Base-by-base conservation (phyloP, 495 filamentous ascomycete genomes). In the Aspergillus nidulans region DNA sequence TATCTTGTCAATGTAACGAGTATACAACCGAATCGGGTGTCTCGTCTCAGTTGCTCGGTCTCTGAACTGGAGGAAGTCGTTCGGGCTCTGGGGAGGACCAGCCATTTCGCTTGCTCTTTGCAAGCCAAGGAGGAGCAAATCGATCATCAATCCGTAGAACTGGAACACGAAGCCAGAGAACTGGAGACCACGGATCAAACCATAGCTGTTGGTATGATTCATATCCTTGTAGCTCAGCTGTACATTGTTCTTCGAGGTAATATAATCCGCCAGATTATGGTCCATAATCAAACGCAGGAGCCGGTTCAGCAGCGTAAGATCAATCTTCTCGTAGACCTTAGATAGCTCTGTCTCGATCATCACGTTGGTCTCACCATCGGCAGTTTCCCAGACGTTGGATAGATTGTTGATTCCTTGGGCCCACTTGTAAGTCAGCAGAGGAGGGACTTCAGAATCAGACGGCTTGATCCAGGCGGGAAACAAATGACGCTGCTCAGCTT, bases 391-490 rank as follows among this genome's bases (percentile, higher is more conserved):
- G 30, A 99, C 95, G 60, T 90, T 90, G 65, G 88, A 85, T n/a
- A 99, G 78, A 63, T 99, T 99, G 78, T 99, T 99, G 77, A 99
- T 97, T 49, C 94, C 95, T 71, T 99, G 95, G 16, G 92, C 92
- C 95, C 95, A 99, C 66, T 99, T 99, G 78, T 97, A 99, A 0
- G 90, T 90, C 32, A 99, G 79, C 25, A 99, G 72, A 9, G 95
- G 95, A n/a, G 95, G 94, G 0, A 99, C 95, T 71, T 99, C 95
- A 0, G 95, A 97, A 68, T 99, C 95, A 2, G 92, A 97, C 7
- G 95, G 95, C 74, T 99, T 99, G 75, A 99, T 96, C 95, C 95
- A 99, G 18, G 90, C 87, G 1, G 95, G 95, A 79, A 99, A 99
- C 21, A 99, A 83, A 67, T 97, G 92, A 34, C 94, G 89, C 71